Percentiles rank a stretch among this genome's conserved stretches.
These are phyloP conservation scores for Citrus australasica DNA, from an alignment of 345 rosid genomes.

Conservation along the genomic window DNA sequence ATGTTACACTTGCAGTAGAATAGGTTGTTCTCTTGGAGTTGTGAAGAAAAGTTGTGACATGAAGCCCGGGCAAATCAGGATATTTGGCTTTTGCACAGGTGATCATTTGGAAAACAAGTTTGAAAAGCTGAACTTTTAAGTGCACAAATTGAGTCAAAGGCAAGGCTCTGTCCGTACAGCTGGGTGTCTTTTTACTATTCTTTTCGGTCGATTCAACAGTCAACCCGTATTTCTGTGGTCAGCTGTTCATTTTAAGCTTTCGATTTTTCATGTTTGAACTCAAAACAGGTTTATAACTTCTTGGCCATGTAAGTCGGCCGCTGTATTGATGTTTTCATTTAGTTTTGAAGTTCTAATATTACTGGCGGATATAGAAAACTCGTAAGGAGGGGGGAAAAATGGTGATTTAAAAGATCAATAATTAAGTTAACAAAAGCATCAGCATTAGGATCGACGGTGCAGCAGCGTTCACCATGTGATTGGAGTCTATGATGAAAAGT, in stretches of 20 bases:
- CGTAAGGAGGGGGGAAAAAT: too few relatives aligned
- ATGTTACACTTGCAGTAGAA: slow-evolving; percentile 9
- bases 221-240: slow-evolving; percentile 14
- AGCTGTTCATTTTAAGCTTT: not conserved
- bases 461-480: too few relatives aligned
- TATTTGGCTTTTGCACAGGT: slow-evolving; percentile 1
- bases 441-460: too few relatives aligned
- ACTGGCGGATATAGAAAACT: too few relatives aligned
- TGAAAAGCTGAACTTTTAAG: slow-evolving; percentile 2
- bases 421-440: too few relatives aligned
- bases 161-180: not conserved
- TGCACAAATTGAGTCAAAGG: not conserved
- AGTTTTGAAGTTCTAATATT: not conserved
- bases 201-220: not conserved
- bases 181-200: not conserved
- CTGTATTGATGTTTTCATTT: slow-evolving; percentile 1
- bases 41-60: slow-evolving; percentile 11
- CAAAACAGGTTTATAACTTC: not conserved
- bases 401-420: too few relatives aligned
- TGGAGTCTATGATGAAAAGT: too few relatives aligned
- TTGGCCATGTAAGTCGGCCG: slow-evolving; percentile 10
- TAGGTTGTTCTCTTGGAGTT: slow-evolving; percentile 16
- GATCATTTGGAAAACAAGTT: not conserved
- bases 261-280: slow-evolving; percentile 11
- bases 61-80: slow-evolving; percentile 3